phyloP scores from a whole-genome alignment of 306 rosid genomes.

The Casuarina glauca region DNA sequence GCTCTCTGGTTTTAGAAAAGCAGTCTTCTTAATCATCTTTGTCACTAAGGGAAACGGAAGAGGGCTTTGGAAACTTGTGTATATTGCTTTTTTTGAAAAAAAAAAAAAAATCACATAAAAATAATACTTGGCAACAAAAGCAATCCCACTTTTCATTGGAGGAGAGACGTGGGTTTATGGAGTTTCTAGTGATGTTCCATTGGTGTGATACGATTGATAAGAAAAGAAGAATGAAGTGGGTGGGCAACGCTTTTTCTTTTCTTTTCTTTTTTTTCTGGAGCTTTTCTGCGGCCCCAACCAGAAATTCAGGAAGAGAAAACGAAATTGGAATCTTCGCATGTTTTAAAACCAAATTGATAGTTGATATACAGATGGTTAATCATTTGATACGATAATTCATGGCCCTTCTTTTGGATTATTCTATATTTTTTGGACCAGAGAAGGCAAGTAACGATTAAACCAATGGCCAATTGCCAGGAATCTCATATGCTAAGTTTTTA shows the following conservation, averaged over 20 bases:
- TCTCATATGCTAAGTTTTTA: too few species aligned
- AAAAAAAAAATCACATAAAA: not conserved
- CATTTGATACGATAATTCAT: not conserved
- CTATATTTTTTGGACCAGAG: too few species aligned
- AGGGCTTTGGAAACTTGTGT: too few species aligned
- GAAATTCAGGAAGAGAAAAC: not conserved
- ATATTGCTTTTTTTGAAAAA: not conserved
- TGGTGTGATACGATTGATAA: slow-evolving; percentile 22
- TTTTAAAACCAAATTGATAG: too few species aligned
- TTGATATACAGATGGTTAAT: not conserved
- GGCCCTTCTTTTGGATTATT: not conserved
- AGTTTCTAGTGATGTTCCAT: not conserved
- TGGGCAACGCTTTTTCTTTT: slow-evolving; percentile 27
- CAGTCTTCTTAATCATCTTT: too few species aligned
- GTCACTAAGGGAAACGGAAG: too few species aligned
- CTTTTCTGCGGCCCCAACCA: not conserved
- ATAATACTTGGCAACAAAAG: too few species aligned
- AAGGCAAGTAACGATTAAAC: too few species aligned
- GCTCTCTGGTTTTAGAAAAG: not conserved
- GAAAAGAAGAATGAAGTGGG: slow-evolving; percentile 34
- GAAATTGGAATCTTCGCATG: not conserved
- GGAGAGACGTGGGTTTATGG: slow-evolving; percentile 2
- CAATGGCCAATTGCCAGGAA: too few species aligned
- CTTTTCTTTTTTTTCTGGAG: slow-evolving; percentile 7
- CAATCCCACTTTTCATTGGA: slow-evolving; percentile 29